phyloP scores from a whole-genome alignment of 2,329 filamentous ascomycete genomes.

The Ophiocordyceps unilateralis region DNA sequence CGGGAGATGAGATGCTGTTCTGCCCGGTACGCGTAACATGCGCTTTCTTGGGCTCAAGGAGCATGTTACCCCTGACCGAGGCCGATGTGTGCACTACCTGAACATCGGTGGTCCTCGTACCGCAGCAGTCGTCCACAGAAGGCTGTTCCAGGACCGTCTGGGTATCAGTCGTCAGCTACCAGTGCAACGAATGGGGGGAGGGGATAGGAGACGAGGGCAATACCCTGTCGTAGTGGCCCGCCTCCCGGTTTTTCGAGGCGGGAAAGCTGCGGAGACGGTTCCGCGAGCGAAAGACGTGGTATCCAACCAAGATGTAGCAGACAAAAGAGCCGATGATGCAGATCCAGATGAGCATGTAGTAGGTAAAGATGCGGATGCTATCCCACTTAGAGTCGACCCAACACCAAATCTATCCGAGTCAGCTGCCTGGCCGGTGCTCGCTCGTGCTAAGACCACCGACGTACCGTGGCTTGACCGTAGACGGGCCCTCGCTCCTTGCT shows the following conservation, averaged over 20 bases:
- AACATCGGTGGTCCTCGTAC: conserved; percentile 35
- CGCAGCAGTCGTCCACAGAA: conserved; percentile 22
- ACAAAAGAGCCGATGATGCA: conserved; percentile 36
- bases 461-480: conserved; percentile 40
- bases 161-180: background rate
- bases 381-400: conserved; percentile 40
- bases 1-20: conserved; percentile 4
- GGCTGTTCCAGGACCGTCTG: background rate
- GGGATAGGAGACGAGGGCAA: background rate
- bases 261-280: conserved; percentile 38
- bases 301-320: conserved; percentile 40
- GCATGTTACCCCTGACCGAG: conserved; percentile 1
- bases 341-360: conserved; percentile 44
- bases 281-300: conserved; percentile 39
- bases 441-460: conserved; percentile 8
- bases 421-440: background rate
- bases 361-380: conserved; percentile 39
- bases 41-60: conserved; percentile 9
- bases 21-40: conserved; percentile 5
- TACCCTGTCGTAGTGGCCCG: conserved; percentile 16
- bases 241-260: conserved; percentile 14
- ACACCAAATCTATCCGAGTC: conserved; percentile 38
- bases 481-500: conserved; percentile 19
- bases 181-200: too few relatives aligned
- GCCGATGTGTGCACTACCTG: conserved; percentile 20